These are phyloP conservation scores for Acanthochlamys bracteata DNA, from an alignment of 106 monocot genomes.

Conservation along the genomic window DNA sequence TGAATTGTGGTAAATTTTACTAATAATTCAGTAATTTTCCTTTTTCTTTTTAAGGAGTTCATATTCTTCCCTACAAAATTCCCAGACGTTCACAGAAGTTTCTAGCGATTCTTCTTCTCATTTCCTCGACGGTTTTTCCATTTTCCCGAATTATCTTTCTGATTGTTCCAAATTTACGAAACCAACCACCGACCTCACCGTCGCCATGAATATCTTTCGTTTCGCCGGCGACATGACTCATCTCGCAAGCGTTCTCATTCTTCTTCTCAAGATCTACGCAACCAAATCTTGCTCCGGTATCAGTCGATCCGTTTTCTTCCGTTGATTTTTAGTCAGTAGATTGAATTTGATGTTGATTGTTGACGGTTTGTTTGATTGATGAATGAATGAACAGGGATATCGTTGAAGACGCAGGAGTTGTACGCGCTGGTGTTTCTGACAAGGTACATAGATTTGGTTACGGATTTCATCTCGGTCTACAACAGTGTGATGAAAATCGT, in stretches of 20 bases:
- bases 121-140: neutral
- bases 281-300: constrained; percentile 68
- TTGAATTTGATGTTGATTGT: neutral
- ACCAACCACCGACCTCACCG: neutral
- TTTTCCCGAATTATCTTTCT: neutral
- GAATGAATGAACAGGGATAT: constrained; percentile 30
- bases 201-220: constrained; percentile 50
- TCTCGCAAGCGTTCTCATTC: constrained; percentile 52
- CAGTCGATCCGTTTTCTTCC: neutral
- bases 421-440: constrained; percentile 50
- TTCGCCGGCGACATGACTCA: constrained; percentile 68
- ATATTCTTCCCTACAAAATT: neutral
- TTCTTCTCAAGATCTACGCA: constrained; percentile 68
- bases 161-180: neutral
- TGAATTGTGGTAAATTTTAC: too few species aligned
- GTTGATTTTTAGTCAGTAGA: neutral
- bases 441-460: constrained; percentile 54
- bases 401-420: constrained; percentile 69
- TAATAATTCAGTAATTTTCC: too few species aligned
- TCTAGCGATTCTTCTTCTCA: neutral
- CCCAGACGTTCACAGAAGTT: neutral
- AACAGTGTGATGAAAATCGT: constrained; percentile 62
- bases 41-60: neutral
- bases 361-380: neutral
- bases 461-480: constrained; percentile 44